Evolutionary conservation across 2,329 filamentous ascomycete species (phyloP).

Genomic region (Apiospora aurea): DNA sequence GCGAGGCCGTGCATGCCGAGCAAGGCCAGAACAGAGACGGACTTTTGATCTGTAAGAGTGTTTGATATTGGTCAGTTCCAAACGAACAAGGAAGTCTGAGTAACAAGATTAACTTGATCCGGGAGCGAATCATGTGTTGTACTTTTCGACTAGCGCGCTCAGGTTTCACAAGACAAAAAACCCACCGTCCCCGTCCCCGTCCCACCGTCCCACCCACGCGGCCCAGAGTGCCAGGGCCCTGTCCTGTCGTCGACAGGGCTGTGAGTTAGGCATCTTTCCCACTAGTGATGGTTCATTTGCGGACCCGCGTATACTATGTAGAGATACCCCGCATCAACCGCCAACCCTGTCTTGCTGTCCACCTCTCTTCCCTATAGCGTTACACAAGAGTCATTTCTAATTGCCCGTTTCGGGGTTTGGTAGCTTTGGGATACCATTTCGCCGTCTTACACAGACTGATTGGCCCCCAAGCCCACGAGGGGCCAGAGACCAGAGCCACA

Average conservation of each 20-base stretch:
- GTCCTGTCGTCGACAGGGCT: background rate
- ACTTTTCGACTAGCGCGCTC: slow-evolving; percentile 2
- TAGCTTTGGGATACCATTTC: background rate
- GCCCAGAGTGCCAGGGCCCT: background rate
- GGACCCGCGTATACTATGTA: slow-evolving; percentile 3
- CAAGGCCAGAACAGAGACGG: background rate
- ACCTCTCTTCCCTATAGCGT: background rate
- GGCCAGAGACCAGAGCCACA: background rate
- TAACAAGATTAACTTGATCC: background rate
- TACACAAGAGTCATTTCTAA: background rate
- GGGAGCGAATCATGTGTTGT: slow-evolving; percentile 7
- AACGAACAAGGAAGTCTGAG: background rate
- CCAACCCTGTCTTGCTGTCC: background rate
- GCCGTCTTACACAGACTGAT: slow-evolving; percentile 6
- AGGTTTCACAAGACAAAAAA: background rate
- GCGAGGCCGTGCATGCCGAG: slow-evolving; percentile 1
- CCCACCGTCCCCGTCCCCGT: too few relatives aligned
- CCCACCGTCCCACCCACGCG: background rate
- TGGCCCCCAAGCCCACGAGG: background rate
- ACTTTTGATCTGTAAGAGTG: background rate
- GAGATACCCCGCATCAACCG: slow-evolving; percentile 6
- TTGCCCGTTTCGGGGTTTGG: background rate
- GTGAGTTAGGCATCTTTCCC: background rate
- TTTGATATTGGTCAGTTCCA: background rate
- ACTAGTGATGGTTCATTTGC: background rate